Evolutionary conservation across 2,329 filamentous ascomycete genomes (phyloP), one percentile per base, ranked within the genome.

Genomic region (Rhytidhysteron rufulum): DNA sequence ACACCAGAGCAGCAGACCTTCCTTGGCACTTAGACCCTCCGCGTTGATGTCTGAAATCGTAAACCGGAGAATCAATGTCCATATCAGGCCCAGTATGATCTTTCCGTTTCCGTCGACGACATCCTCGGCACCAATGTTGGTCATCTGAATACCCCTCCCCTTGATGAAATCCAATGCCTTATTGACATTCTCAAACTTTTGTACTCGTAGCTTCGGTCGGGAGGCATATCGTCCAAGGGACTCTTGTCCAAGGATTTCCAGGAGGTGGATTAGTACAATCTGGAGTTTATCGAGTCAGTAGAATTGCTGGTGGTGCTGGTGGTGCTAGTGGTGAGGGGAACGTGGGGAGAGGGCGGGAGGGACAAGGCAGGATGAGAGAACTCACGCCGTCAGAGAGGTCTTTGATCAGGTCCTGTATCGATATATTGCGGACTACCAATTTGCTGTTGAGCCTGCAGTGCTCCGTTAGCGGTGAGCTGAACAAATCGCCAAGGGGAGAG

Each of bases 21-120:
- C 93, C 68, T 97, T 96, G 43, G 93, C 93, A 38, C 91, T 96
- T 81, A 97, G 85, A 50, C 93, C 93, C 74, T 96, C 93, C 66
- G 91, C 86, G 64, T 94, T 97, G 72, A 98, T 98, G 67, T 98
- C 93, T 65, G 85, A 96, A 64, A 98, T 98, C 53, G 93, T 98
- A 67, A 98, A 98, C 37, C 93, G 80, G 51, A 96, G 74, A 83
- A 98, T 98, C 48, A 98, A 76, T 5, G 90, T 98, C 93, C 93
- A 98, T 68, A 98, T 96, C 55, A 98, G 75, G 21, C 93, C 93
- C 21, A 98, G 76, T 44, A 97, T 95, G 60, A 98, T 96, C 75
- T 97, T 98, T 54, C 86, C 80, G 67, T 97, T 98, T 25, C 93
- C 93, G 66, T 98, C 91, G 21, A 98, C 93, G 18, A 98, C 88